Evolutionary conservation across 1,284 basidiomycete genomes (phyloP).

Genomic region (Ustilago lituana): DNA sequence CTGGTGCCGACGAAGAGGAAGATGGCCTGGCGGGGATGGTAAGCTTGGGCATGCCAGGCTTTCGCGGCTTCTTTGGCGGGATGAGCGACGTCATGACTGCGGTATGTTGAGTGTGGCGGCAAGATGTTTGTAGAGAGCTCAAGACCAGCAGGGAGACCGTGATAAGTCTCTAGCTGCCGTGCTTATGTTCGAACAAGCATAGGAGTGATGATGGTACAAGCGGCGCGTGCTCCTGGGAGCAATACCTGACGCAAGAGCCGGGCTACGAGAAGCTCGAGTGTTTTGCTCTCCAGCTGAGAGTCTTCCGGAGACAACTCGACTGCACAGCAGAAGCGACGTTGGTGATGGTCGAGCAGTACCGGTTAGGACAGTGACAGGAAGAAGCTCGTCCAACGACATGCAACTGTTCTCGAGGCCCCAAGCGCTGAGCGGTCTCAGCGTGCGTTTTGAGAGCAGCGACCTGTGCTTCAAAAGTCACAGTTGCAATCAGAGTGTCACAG

Average conservation of each 20-base stretch:
- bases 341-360: neutral
- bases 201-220: neutral
- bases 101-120: too few species aligned
- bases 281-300: neutral
- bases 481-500: too few species aligned
- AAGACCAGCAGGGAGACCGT: too few species aligned
- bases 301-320: slow-evolving; percentile 10
- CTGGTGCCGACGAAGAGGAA: slow-evolving; percentile 38
- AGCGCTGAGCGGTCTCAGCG: too few species aligned
- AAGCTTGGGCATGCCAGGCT: slow-evolving; percentile 64
- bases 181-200: slow-evolving; percentile 3
- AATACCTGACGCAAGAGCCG: too few species aligned
- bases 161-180: slow-evolving; percentile 1
- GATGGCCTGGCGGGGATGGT: slow-evolving; percentile 44
- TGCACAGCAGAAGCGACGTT: neutral
- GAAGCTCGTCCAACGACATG: neutral
- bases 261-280: too few species aligned
- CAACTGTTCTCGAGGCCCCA: neutral
- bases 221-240: neutral
- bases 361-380: too few species aligned
- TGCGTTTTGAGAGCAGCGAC: too few species aligned
- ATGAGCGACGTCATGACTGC: slow-evolving; percentile 58
- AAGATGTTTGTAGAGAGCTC: too few species aligned
- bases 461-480: too few species aligned
- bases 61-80: slow-evolving; percentile 58